phyloP scores from a whole-genome alignment of 805 yeast genomes.

The Saccharomycodes ludwigii region DNA sequence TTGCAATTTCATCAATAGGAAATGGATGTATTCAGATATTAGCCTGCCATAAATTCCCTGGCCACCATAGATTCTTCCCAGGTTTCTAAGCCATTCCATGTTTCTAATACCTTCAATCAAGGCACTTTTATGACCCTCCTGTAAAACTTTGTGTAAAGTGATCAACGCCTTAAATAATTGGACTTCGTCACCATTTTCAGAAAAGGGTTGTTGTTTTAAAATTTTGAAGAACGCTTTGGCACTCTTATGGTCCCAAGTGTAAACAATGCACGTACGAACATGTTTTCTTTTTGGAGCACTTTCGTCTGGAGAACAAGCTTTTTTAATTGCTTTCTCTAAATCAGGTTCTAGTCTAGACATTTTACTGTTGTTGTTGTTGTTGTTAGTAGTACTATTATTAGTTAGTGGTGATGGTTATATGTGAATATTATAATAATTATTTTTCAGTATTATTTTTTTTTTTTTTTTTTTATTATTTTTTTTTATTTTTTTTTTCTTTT shows the following conservation, averaged over 20 bases:
- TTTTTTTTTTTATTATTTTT: no score
- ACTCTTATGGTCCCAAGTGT: constrained; percentile 90
- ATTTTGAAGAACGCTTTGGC: constrained; percentile 78
- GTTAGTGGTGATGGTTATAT: no score
- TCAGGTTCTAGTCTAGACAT: constrained; percentile 28
- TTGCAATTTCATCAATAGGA: constrained; percentile 56
- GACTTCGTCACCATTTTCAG: constrained; percentile 50
- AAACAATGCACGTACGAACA: constrained; percentile 89
- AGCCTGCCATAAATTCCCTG: constrained; percentile 47
- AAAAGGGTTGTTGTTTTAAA: constrained; percentile 74
- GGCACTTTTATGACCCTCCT: constrained; percentile 90
- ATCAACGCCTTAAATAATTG: constrained; percentile 80
- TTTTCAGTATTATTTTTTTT: no score
- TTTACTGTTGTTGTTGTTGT: no score
- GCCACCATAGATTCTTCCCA: constrained; percentile 42
- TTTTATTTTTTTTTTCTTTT: no score
- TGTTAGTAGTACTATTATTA: neutral
- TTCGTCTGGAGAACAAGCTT: constrained; percentile 80
- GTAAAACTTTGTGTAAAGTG: constrained; percentile 81
- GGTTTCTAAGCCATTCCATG: constrained; percentile 62
- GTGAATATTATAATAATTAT: no score
- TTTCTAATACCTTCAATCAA: constrained; percentile 71
- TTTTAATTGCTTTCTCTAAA: constrained; percentile 35
- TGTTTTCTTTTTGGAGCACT: constrained; percentile 93
- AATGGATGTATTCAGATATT: constrained; percentile 64